Evolutionary conservation across 2,329 filamentous ascomycete species (phyloP).

Genomic region (Mariannaea sp.): DNA sequence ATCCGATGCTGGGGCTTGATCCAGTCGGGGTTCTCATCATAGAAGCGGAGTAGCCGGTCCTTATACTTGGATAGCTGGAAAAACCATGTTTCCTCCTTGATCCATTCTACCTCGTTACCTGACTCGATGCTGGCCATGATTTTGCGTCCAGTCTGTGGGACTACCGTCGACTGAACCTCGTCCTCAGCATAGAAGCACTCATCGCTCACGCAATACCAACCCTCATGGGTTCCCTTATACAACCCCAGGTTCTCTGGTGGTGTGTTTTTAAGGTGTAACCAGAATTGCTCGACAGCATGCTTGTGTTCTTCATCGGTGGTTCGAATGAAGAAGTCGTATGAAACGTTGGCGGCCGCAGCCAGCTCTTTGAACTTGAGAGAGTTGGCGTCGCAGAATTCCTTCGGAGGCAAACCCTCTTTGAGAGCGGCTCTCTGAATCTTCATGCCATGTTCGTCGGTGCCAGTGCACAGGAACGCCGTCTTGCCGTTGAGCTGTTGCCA

Average conservation of each 20-base stretch:
- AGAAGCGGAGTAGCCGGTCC: conserved; percentile 79
- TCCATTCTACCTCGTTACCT: conserved; percentile 93
- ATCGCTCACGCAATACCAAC: conserved; percentile 96
- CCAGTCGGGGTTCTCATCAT: conserved; percentile 76
- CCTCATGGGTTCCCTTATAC: conserved; percentile 84
- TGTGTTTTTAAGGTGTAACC: conserved; percentile 70
- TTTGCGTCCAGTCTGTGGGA: conserved; percentile 80
- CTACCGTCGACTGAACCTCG: conserved; percentile 72
- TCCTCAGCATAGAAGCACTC: conserved; percentile 92
- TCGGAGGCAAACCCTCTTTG: conserved; percentile 71
- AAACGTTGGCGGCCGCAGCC: conserved; percentile 69
- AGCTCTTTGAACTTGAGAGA: conserved; percentile 79
- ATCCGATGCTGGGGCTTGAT: conserved; percentile 75
- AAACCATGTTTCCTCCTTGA: conserved; percentile 90
- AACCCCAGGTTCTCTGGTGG: conserved; percentile 69
- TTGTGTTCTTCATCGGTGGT: conserved; percentile 85
- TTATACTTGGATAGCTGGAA: conserved; percentile 86
- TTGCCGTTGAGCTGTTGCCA: conserved; percentile 81
- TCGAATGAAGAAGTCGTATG: conserved; percentile 86
- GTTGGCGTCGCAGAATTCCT: conserved; percentile 87
- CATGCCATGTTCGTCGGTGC: conserved; percentile 96
- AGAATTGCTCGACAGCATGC: conserved; percentile 86
- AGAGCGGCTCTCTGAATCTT: conserved; percentile 90
- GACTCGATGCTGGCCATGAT: conserved; percentile 85
- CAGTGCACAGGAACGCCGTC: conserved; percentile 78